A percentile compares a stretch with the other conserved stretches of the same genome.
Evolutionary conservation across 352 stramenopile genomes (phyloP).

Genomic region (Phytophthora lateralis): DNA sequence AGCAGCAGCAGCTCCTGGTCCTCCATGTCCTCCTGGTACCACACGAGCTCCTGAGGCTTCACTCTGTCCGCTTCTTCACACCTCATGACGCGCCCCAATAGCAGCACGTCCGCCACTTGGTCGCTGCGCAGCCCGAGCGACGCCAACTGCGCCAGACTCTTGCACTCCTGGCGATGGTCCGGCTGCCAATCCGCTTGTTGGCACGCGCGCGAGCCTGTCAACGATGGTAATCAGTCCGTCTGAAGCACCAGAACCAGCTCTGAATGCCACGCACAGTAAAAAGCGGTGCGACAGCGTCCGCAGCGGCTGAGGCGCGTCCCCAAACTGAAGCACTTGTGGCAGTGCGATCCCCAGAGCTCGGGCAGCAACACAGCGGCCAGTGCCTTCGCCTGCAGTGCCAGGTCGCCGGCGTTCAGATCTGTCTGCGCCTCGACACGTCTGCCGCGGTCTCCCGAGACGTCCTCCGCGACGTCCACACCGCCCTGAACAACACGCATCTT

Average conservation of each 20-base stretch:
- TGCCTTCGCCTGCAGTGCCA: constrained; percentile 39
- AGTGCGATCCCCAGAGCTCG: constrained; percentile 61
- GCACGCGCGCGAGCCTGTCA: constrained; percentile 60
- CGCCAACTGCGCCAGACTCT: constrained; percentile 45
- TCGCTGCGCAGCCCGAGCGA: constrained; percentile 38
- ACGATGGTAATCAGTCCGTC: not conserved
- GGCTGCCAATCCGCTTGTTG: constrained; percentile 67
- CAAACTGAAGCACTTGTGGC: constrained; percentile 61
- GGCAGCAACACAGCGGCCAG: constrained; percentile 54
- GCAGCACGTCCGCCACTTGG: constrained; percentile 57
- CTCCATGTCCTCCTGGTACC: constrained; percentile 55
- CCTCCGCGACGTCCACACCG: not conserved
- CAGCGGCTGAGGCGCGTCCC: constrained; percentile 52
- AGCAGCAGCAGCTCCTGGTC: constrained; percentile 61
- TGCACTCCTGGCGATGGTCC: constrained; percentile 71
- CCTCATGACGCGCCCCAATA: constrained; percentile 60
- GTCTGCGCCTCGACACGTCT: constrained; percentile 38
- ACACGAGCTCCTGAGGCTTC: constrained; percentile 50
- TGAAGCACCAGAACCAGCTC: not conserved
- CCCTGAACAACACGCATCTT: constrained; percentile 28
- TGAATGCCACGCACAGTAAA: constrained; percentile 59
- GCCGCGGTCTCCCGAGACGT: constrained; percentile 42
- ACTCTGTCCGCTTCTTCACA: constrained; percentile 11
- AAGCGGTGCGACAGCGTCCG: constrained; percentile 51
- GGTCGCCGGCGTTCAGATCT: constrained; percentile 27